Evolutionary conservation across 805 yeast species (phyloP), one percentile per base, ranked within the genome.

Genomic region (Vanderwaltozyma verrucispora): DNA sequence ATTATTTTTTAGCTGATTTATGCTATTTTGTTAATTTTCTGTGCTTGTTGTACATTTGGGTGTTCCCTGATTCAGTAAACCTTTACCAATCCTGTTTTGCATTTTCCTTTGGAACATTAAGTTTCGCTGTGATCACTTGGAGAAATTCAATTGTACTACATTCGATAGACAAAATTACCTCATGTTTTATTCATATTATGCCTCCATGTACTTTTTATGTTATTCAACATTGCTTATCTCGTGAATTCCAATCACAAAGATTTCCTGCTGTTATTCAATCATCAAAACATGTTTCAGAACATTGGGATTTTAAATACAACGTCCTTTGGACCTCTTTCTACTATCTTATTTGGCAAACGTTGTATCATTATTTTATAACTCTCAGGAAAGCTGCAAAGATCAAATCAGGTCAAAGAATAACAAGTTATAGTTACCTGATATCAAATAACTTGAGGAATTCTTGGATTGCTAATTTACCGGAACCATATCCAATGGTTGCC

Each of bases 101-200:
- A 9, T 75, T 89, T 42, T 72, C 92, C 1, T 77, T 81, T 63
- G 98, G 97, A 1, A 85, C 96, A 0, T 62, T 89, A 39, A 74
- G 95, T 5, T 88, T 85, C 72, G 96, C 96, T 0, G 95, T 89
- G 17, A 77, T 89, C 31, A 84, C 96, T 0, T 89, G 97, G 98
- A 70, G 95, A 48, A 89, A 89, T 57, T 87, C 96, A 6, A 67
- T 89, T 38, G 97, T 89, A 8, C 67, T 89, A 33, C 98, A 89
- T 54, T 79, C 89, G 11, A 72, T 89, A 42, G 98, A 89, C 47
- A 89, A 89, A 59, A 85, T 88, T 13, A 92, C 97, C 2, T 77
- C 89, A 16, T 78, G 94, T 2, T 82, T 86, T 50, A 89, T 89
- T 45, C 98, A 89, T 54, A 68, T 92, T 12, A 71, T 85, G 63